These are phyloP conservation scores for Tetrastigma voinierianum DNA, from an alignment of 164 flowering plant genomes.

Conservation along the genomic window DNA sequence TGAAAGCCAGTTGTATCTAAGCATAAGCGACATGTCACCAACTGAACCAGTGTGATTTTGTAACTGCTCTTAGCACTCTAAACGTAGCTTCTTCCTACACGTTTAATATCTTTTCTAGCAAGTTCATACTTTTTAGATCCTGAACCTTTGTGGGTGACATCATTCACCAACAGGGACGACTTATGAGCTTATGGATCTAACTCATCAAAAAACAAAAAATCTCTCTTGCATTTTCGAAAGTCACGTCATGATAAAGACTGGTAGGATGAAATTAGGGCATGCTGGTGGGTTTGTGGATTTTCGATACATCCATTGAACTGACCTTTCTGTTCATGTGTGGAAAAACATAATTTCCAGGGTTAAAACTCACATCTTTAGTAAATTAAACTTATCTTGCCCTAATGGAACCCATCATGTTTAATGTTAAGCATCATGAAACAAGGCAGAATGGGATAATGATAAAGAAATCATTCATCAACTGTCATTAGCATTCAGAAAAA, in stretches of 20 bases:
- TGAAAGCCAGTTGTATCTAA: too few relatives aligned
- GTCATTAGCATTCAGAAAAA: too few relatives aligned
- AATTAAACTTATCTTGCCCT: too few relatives aligned
- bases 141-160: constrained; percentile 22
- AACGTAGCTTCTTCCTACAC: constrained; percentile 65
- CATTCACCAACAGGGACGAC: constrained; percentile 5
- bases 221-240: constrained; percentile 50
- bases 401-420: too few relatives aligned
- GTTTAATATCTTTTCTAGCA: constrained; percentile 36
- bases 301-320: constrained; percentile 88
- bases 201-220: constrained; percentile 51
- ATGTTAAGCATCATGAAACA: too few relatives aligned
- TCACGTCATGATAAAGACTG: constrained; percentile 52
- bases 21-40: constrained; percentile 64
- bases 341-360: background rate
- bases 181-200: constrained; percentile 40
- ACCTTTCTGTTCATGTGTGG: constrained; percentile 50
- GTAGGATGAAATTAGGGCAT: constrained; percentile 51
- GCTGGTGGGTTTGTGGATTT: constrained; percentile 43
- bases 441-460: too few relatives aligned
- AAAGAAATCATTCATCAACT: too few relatives aligned
- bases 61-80: constrained; percentile 61
- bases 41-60: constrained; percentile 64
- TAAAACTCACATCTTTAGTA: too few relatives aligned
- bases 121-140: constrained; percentile 41